Base-by-base conservation (phyloP, 352 stramenopile species). In the Phytopythium sindhum region DNA sequence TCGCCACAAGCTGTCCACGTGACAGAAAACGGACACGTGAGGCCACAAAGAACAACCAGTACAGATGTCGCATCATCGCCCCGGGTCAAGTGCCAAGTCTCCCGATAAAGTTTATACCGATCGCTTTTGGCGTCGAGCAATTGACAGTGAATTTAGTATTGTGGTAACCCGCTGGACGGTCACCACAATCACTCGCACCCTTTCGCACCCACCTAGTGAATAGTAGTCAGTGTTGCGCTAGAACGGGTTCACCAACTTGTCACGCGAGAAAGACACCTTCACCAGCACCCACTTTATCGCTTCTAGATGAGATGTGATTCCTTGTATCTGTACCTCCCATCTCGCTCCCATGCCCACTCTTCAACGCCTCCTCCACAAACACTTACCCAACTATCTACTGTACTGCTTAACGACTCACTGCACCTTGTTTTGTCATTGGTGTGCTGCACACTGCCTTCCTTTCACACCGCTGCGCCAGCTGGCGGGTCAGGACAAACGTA, bases 101-200 rank as follows among this genome's bases (percentile, higher is more conserved):
- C 52, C 17, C 52, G 52, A 21, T 58, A 0, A 58, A 58, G 52
- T 58, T 58, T 8, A 58, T 35, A 4, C 47, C 23, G 21, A 12
- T 9, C n/a, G 10, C 26, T 8, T 47, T 47, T 0, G 5, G 5
- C 21, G 42, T 50, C 23, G 21, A 50, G 14, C 42, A 57, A 39
- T 23, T 23, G 50, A 33, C 5, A 8, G 9, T 28, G n/a, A 14
- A 54, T 4, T 12, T 54, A 24, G 2, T 56, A n/a, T n/a, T n/a
- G n/a, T n/a, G n/a, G n/a, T 28, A 14, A 33, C 11, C 9, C 17
- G 51, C 28, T 57, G 51, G 48, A 55, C 1, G 28, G 28, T 28
- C 47, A 23, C 47, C 47, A 33, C n/a, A n/a, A 23, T 41, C 14
- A 56, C 50, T 8, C 41, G 41, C 41, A 45, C 41, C 41, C 17